Percentiles rank a stretch among this genome's conserved stretches.
Evolutionary conservation across 108 stramenopile species (phyloP).

Genomic region (Pelagomonas calceolata): DNA sequence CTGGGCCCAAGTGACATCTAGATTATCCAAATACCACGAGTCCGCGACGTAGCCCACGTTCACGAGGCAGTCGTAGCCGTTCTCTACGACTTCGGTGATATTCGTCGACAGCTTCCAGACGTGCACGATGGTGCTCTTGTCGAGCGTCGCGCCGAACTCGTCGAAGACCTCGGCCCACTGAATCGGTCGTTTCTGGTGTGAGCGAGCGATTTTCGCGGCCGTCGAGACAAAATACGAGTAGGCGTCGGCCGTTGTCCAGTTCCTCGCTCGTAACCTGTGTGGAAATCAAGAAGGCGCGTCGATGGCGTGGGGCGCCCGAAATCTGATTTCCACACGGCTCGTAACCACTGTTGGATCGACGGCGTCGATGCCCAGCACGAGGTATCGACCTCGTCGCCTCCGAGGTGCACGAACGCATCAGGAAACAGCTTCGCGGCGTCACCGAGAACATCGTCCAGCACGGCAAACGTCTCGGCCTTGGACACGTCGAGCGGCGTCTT

Average conservation of each 20-base stretch:
- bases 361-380: constrained; percentile 32
- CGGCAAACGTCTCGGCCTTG: constrained; percentile 14
- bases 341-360: constrained; percentile 31
- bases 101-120: constrained; percentile 44
- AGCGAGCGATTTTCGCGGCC: constrained; percentile 6
- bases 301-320: too few relatives aligned
- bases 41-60: constrained; percentile 16
- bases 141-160: constrained; percentile 23
- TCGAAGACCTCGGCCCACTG: constrained; percentile 62
- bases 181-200: constrained; percentile 26
- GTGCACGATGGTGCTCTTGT: constrained; percentile 34
- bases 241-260: neutral
- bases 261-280: too few relatives aligned
- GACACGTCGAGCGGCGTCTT: constrained; percentile 2
- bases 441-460: constrained; percentile 9
- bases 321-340: too few relatives aligned
- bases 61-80: constrained; percentile 13
- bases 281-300: too few relatives aligned
- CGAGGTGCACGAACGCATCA: constrained; percentile 49
- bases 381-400: constrained; percentile 57
- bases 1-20: constrained; percentile 30
- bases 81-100: constrained; percentile 14
- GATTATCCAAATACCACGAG: constrained; percentile 59
- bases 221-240: constrained; percentile 21
- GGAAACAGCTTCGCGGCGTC: constrained; percentile 26